Conservation (phyloP, 1,284 basidiomycete genomes). For the Tilletia caries region DNA sequence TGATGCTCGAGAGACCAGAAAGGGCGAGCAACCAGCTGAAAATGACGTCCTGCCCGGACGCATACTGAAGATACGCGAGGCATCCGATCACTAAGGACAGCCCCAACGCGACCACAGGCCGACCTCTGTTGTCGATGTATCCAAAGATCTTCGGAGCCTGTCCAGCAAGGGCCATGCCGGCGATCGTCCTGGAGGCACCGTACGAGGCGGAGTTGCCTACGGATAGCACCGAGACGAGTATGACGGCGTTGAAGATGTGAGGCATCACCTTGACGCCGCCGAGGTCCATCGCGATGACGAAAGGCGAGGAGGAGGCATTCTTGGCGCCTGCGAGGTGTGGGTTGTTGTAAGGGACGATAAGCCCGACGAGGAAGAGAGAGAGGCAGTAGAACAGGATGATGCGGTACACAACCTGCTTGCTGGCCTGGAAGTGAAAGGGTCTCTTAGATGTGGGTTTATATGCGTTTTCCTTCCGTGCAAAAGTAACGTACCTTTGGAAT, state of each 20-base stretch:
- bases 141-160: constrained; percentile 56
- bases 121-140: constrained; percentile 59
- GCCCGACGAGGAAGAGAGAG: constrained; percentile 35
- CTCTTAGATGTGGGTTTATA: constrained; percentile 57
- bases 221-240: constrained; percentile 55
- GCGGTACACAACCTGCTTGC: background rate
- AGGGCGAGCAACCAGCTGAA: constrained; percentile 59
- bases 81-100: constrained; percentile 39
- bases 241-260: constrained; percentile 58
- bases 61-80: constrained; percentile 45
- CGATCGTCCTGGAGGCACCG: constrained; percentile 54
- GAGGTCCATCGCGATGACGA: constrained; percentile 28
- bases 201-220: constrained; percentile 55
- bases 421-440: constrained; percentile 38
- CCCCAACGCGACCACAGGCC: constrained; percentile 57
- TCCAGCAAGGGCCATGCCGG: constrained; percentile 51
- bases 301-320: constrained; percentile 31
- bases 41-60: constrained; percentile 47
- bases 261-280: constrained; percentile 47
- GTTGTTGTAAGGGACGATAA: constrained; percentile 30
- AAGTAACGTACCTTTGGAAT: constrained; percentile 4
- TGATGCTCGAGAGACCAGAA: constrained; percentile 59
- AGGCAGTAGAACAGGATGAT: constrained; percentile 20
- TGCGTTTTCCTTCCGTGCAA: background rate
- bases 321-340: constrained; percentile 25